These are phyloP conservation scores for Theobroma grandiflorum DNA, from an alignment of 441 rosid species.

Conservation along the genomic window DNA sequence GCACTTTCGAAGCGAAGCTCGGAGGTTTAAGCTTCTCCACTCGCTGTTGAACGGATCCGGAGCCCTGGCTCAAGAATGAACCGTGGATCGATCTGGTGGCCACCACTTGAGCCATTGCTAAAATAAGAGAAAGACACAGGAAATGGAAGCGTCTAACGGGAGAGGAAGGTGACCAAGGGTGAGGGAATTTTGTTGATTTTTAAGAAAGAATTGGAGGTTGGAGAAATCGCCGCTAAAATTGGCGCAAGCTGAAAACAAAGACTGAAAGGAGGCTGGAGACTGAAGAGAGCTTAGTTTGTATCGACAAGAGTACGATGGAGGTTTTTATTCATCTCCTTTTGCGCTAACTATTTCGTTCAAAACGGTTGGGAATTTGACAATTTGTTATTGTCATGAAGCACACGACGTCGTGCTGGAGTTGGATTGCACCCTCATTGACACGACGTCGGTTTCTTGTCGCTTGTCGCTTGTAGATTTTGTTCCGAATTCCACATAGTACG, in stretches of 20 bases:
- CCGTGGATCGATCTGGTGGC: constrained; percentile 70
- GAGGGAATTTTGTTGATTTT: not conserved
- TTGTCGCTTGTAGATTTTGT: too few relatives aligned
- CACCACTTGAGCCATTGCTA: constrained; percentile 80
- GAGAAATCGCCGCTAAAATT: constrained; percentile 59
- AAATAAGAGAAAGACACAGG: constrained; percentile 16
- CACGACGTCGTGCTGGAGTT: not conserved
- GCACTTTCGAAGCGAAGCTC: constrained; percentile 54
- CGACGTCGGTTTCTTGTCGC: too few relatives aligned
- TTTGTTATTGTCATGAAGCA: not conserved
- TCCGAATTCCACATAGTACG: too few relatives aligned
- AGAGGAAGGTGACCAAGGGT: constrained; percentile 1
- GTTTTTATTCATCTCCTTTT: not conserved
- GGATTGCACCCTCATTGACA: not conserved
- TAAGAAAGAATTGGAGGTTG: constrained; percentile 33
- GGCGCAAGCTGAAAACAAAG: constrained; percentile 52
- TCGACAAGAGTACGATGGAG: constrained; percentile 39
- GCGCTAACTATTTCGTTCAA: not conserved
- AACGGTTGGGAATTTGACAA: constrained; percentile 12
- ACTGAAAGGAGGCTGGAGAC: constrained; percentile 8
- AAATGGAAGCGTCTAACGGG: constrained; percentile 13
- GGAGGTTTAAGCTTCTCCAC: constrained; percentile 60
- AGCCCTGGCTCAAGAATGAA: constrained; percentile 45
- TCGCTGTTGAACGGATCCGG: constrained; percentile 61
- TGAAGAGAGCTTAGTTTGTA: constrained; percentile 54